phyloP scores from a whole-genome alignment of 1,139 yeast genomes.

The Geotrichum klebahnii region DNA sequence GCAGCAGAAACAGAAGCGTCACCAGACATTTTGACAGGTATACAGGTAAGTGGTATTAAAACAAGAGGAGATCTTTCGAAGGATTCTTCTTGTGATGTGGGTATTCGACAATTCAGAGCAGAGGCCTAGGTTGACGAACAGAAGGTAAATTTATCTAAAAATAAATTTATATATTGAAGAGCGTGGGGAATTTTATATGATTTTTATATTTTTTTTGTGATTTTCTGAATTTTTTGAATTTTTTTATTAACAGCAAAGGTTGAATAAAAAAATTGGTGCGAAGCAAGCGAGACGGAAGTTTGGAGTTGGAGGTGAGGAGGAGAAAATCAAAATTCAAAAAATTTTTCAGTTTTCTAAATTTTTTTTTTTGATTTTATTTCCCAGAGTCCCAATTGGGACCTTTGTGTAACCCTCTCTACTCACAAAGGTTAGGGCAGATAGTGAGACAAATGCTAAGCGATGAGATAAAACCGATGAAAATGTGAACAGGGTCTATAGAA shows the following conservation, averaged over 20 bases:
- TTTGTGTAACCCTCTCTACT: too few relatives aligned
- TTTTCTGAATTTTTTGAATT: constrained; percentile 22
- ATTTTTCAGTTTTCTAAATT: constrained; percentile 7
- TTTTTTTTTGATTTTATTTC: not conserved
- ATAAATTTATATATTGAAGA: constrained; percentile 9
- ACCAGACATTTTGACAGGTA: constrained; percentile 32
- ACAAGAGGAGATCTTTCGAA: constrained; percentile 8
- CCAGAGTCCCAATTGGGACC: not conserved
- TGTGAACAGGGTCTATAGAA: too few relatives aligned
- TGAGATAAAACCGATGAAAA: too few relatives aligned
- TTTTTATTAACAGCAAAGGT: constrained; percentile 19
- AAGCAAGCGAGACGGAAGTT: constrained; percentile 10
- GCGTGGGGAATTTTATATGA: constrained; percentile 19
- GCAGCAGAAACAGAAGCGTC: constrained; percentile 42
- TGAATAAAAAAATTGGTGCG: constrained; percentile 18
- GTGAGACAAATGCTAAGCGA: too few relatives aligned
- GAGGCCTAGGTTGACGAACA: constrained; percentile 7
- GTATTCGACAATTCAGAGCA: constrained; percentile 2
- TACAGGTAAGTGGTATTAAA: not conserved
- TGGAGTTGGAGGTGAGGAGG: constrained; percentile 4
- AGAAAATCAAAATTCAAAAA: constrained; percentile 7
- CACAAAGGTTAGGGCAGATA: too few relatives aligned
- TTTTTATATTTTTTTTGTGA: constrained; percentile 25
- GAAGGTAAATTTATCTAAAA: constrained; percentile 7
- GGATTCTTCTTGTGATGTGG: constrained; percentile 7